Evolutionary conservation across 2,329 filamentous ascomycete genomes (phyloP), one percentile per base, ranked within the genome.

Genomic region (Fusarium miscanthi): DNA sequence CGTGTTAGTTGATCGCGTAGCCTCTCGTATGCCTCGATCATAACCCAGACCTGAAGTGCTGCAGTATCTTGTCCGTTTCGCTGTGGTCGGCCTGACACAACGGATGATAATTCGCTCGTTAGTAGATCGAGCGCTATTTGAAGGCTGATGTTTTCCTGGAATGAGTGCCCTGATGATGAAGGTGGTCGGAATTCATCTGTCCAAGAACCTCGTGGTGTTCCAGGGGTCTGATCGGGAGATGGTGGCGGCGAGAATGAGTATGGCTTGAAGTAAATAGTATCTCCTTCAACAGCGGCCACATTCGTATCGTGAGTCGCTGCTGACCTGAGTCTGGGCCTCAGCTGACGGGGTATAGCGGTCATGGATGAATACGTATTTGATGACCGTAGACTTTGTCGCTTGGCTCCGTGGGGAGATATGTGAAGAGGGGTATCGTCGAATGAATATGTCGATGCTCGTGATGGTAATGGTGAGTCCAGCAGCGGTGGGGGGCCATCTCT

Each of bases 1-100:
- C 77, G 80, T 2, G 79, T 74, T 1, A 89, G 75, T 72, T 84
- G 83, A 46, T 88, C 85, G 21, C 85, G 81, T 63, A 89, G 78
- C 65, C 82, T 82, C 80, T 89, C 87, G 73, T 89, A 89, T 6
- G 87, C 87, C 72, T 89, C 87, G 56, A 89, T 89, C 87, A 89
- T 89, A 46, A 87, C 82, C 84, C 85, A 86, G 23, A 89, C 77
- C 74, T 89, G 87, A 43, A 89, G 74, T 3, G 84, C 83, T 19
- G 86, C 83, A 0, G 82, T 81, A 40, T 85, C 81, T 6, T 70
- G 42, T 62, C 77, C 21, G 23, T 25, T 76, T 63, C 58, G 78
- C 13, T 66, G 62, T 13, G 78, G 59, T 57, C 77, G 40, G 48
- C 79, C 67, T 52, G 77, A 59, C 42, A 86, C 71, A 1, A 84